These are phyloP conservation scores for Eleusine indica DNA, from an alignment of 176 grass and related monocot genomes.

Conservation along the genomic window DNA sequence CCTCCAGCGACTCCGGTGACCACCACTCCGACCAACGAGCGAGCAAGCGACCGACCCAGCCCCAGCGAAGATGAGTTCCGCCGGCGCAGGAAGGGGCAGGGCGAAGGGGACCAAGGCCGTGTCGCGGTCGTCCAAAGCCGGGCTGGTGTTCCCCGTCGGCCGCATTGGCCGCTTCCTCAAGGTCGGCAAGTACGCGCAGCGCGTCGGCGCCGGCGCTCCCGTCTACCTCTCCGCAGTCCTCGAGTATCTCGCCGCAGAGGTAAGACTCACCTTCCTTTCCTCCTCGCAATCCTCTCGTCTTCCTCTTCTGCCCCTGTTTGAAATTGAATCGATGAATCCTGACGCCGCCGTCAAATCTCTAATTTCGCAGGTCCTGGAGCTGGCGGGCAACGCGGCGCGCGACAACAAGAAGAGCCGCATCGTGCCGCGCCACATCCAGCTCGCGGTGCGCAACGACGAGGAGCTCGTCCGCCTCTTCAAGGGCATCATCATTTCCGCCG, in stretches of 20 bases:
- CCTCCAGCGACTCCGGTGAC: neutral
- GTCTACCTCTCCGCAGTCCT: conserved; percentile 83
- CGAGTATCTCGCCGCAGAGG: conserved; percentile 87
- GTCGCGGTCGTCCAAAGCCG: conserved; percentile 66
- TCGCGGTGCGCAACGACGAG: conserved; percentile 69
- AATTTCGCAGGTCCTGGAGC: conserved; percentile 43
- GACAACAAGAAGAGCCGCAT: conserved; percentile 75
- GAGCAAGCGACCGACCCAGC: too few species aligned
- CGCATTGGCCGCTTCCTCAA: conserved; percentile 77
- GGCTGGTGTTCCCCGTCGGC: conserved; percentile 82
- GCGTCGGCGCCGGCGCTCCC: conserved; percentile 68
- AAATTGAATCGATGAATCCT: neutral
- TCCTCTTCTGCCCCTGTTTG: accelerated
- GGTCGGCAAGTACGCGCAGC: conserved; percentile 78
- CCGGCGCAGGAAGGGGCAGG: conserved; percentile 54
- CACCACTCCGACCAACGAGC: too few species aligned
- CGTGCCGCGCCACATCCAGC: conserved; percentile 70
- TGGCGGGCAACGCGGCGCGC: conserved; percentile 63
- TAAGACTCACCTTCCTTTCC: neutral
- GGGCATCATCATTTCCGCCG: conserved; percentile 52
- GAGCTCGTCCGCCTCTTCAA: conserved; percentile 53
- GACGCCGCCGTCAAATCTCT: too few species aligned
- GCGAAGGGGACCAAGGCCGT: conserved; percentile 48
- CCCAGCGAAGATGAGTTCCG: conserved; percentile 49
- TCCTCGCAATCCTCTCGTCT: neutral